A percentile compares a stretch with the other conserved stretches of the same genome.
Conservation (phyloP, 192 early-diverging fungal genomes). For the Umbelopsis ramanniana region DNA sequence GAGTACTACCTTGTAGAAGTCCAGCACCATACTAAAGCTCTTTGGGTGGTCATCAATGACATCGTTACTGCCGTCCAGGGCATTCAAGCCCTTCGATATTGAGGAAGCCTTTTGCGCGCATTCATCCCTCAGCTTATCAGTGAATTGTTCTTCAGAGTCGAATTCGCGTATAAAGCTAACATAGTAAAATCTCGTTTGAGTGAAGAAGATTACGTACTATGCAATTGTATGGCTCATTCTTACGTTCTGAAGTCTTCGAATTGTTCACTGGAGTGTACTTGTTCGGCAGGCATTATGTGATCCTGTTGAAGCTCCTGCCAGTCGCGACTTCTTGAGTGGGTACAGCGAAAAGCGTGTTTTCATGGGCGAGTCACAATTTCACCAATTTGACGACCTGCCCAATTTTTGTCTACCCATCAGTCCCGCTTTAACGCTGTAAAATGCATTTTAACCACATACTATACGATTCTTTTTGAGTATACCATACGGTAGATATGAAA, state of each 20-base stretch:
- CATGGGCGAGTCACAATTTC: not conserved
- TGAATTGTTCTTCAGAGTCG: not conserved
- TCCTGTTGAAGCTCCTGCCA: not conserved
- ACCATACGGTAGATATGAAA: no score
- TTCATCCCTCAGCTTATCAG: not conserved
- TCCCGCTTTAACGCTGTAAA: no score
- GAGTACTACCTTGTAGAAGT: not conserved
- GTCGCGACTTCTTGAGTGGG: not conserved
- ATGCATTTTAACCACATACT: no score
- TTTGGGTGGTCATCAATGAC: not conserved
- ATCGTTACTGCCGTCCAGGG: not conserved
- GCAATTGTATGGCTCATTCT: not conserved
- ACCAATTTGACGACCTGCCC: no score
- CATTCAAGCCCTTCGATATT: not conserved
- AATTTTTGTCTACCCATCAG: no score
- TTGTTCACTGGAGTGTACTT: not conserved
- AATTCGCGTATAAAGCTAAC: not conserved
- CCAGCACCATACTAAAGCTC: not conserved
- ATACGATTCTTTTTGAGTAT: no score
- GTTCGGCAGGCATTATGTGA: not conserved
- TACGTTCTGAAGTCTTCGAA: conserved; percentile 4
- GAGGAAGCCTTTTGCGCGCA: not conserved
- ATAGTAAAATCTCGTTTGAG: not conserved
- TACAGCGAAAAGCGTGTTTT: not conserved
- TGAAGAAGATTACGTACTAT: not conserved